Base-by-base conservation (phyloP, 495 filamentous ascomycete species). In the Lentithecium fluviatile region DNA sequence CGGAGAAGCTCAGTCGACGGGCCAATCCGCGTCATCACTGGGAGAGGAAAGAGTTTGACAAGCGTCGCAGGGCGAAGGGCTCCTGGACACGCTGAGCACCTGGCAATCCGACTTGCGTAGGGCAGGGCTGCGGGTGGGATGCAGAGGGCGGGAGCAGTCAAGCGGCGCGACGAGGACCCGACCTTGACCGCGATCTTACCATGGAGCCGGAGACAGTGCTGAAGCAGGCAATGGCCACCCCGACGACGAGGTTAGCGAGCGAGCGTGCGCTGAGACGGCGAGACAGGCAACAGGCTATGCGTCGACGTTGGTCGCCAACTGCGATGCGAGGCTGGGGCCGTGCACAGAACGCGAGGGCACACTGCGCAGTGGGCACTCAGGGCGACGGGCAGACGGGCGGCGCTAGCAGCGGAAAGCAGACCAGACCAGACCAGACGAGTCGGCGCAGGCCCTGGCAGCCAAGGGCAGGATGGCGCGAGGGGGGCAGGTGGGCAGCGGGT, bases 171-270 rank as follows among this genome's bases (percentile, higher is more conserved):
- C 8, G 63, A 57, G 26, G 51, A 52, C 51, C 56, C 56, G 49
- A 57, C 56, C 57, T 10, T 24, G 32, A 59, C 32, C 19, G 52
- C 51, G 23, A 52, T 46, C 56, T 61, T 68, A 68, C 66, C 66
- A 68, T 65, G 62, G 66, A 68, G 53, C 56, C 66, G 66, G 66
- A 52, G 61, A 59, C 45, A 19, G 4, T 52, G 56, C 60, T 64
- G 45, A 66, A 51, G 58, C 45, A 40, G 52, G 25, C 51, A 61
- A 57, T 54, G 37, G 43, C 46, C 45, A 52, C 45, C 42, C 62
- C 47, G 49, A 65, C 56, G 47, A 23, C 54, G 58, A 40, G 53
- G 40, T 50, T 45, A 61, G 58, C 49, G 59, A 51, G 37, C 11
- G 58, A 21, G 47, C 21, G 25, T 34, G 58, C 40, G 47, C 47